Conservation (phyloP, 345 rosid species). For the Ceriops decandra region DNA sequence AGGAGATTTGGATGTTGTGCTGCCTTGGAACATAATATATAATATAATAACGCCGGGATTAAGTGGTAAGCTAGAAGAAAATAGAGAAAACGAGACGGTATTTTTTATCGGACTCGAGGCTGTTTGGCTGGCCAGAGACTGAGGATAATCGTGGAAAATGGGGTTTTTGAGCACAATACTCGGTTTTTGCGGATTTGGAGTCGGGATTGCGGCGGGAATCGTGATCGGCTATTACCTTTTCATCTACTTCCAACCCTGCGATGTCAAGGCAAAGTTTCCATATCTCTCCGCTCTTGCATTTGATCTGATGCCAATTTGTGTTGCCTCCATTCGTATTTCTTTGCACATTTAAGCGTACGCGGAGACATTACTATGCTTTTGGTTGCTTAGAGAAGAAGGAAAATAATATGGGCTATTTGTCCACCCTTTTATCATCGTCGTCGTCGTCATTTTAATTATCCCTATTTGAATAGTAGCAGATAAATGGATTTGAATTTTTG, state of each 20-base stretch:
- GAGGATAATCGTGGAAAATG: constrained; percentile 33
- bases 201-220: constrained; percentile 75
- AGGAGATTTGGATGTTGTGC: background rate
- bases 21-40: background rate
- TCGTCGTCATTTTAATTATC: too few relatives aligned
- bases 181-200: constrained; percentile 84
- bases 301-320: background rate
- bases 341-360: too few relatives aligned
- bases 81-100: too few relatives aligned
- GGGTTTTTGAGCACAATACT: constrained; percentile 64
- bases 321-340: too few relatives aligned
- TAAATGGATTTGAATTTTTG: too few relatives aligned
- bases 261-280: constrained; percentile 56
- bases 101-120: background rate
- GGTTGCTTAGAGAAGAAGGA: background rate
- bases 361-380: too few relatives aligned
- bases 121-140: constrained; percentile 21
- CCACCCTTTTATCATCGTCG: too few relatives aligned
- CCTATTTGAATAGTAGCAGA: too few relatives aligned
- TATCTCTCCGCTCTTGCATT: background rate
- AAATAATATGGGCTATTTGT: too few relatives aligned
- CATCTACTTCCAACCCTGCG: constrained; percentile 68
- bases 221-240: constrained; percentile 69
- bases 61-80: too few relatives aligned
- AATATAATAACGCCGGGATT: too few relatives aligned